Evolutionary conservation across 345 rosid species (phyloP), one percentile per base, ranked within the genome.

Genomic region (Jatropha curcas): DNA sequence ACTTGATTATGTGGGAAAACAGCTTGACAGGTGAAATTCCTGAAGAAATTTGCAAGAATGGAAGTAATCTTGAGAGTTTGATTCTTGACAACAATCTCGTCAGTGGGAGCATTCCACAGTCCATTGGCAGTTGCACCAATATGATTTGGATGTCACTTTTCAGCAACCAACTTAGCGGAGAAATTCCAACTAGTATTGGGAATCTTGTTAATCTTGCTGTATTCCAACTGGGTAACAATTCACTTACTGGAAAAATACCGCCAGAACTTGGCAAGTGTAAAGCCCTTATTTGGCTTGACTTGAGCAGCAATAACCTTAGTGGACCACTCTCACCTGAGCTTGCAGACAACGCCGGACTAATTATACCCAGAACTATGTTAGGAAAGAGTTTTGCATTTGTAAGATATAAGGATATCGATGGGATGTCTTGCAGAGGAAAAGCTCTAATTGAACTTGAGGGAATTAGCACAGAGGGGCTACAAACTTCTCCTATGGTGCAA

Each of bases 1-100:
- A 94, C 65, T 72, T 94, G 84, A 89, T 90, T 60, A 91, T 94
- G 86, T 94, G 98, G 98, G 97, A 97, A 24, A 94, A 94, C 78
- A 92, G 90, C 79, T 90, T 94, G 68, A 86, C 91, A 4, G 98
- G 97, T 16, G 84, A 73, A 52, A 94, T 94, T 74, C 97, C 97
- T 0, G 84, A 89, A 67, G 88, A 82, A 52, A 86, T 94, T 71
- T 94, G 98, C 70, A 73, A 65, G 19, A 58, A 83, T 12, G 93
- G 96, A 67, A 92, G 98, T 35, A 90, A 86, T 70, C 79, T 94
- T 66, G 94, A 90, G 85, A 86, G 89, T 22, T 74, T 94, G 75
- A 92, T 94, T 70, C 90, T 94, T 65, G 92, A 94, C 87, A 94
- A 90, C 85, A 94, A 92, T 81, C 82, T 83, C 35, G 81, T 94